A percentile compares a stretch with the other conserved stretches of the same genome.
Evolutionary conservation across 1,284 basidiomycete genomes (phyloP).

Genomic region (Athelia psychrophila): DNA sequence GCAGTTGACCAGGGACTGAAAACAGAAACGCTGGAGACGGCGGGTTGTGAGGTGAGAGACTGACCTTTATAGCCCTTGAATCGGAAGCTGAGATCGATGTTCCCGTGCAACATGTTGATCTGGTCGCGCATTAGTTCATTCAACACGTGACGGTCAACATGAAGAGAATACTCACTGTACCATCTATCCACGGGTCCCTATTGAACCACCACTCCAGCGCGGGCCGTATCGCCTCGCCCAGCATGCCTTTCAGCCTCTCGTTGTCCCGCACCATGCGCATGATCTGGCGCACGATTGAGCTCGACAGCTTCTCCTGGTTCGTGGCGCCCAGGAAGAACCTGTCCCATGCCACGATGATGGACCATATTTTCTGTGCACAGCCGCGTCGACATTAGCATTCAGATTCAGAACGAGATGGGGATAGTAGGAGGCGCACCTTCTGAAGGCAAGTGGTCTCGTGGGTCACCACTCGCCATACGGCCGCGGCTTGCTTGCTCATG

Average conservation of each 20-base stretch:
- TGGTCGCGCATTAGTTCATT: slow-evolving; percentile 25
- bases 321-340: slow-evolving; percentile 66
- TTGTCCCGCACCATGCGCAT: slow-evolving; percentile 55
- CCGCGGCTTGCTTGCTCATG: not conserved
- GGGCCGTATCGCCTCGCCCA: slow-evolving; percentile 69
- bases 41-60: too few species aligned
- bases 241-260: slow-evolving; percentile 41
- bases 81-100: slow-evolving; percentile 73
- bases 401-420: not conserved
- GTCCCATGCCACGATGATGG: slow-evolving; percentile 59
- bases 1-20: not conserved
- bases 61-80: slow-evolving; percentile 68
- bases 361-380: slow-evolving; percentile 51
- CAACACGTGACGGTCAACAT: not conserved
- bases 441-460: not conserved
- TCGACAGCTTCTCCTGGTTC: slow-evolving; percentile 77
- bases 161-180: slow-evolving; percentile 48
- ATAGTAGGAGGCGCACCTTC: not conserved
- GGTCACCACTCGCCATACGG: not conserved
- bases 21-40: too few species aligned
- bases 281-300: slow-evolving; percentile 68
- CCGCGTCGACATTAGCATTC: not conserved
- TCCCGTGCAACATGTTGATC: slow-evolving; percentile 74
- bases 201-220: slow-evolving; percentile 77
- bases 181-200: slow-evolving; percentile 69